Percentiles rank a stretch among this genome's conserved stretches.
Evolutionary conservation across 768 basidiomycete genomes (phyloP).

Genomic region (Psilocybe azurescens): DNA sequence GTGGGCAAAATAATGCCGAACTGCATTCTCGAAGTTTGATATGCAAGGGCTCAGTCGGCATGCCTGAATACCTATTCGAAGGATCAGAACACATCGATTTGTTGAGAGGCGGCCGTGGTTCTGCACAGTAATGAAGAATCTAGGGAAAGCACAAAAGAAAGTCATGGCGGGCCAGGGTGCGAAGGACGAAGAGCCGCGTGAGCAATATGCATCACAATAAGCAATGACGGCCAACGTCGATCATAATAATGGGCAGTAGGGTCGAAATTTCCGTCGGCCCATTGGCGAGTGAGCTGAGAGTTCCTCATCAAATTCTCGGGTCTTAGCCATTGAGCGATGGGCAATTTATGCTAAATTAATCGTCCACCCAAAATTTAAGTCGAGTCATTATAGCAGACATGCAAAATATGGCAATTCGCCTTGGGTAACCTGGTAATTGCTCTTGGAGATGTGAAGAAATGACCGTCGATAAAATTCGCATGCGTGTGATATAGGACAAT

Average conservation of each 20-base stretch:
- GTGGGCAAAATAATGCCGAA: too few species aligned
- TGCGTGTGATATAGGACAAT: conserved; percentile 10
- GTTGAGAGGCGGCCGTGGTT: too few species aligned
- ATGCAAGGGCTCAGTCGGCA: too few species aligned
- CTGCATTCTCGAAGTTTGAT: too few species aligned
- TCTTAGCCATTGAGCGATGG: not conserved
- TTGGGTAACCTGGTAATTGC: not conserved
- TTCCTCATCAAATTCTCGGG: not conserved
- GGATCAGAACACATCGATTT: too few species aligned
- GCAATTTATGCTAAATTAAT: too few species aligned
- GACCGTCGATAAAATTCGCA: not conserved
- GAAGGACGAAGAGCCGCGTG: not conserved
- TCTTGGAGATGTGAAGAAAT: not conserved
- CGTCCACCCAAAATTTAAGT: too few species aligned
- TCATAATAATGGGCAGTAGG: not conserved
- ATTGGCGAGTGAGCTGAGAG: too few species aligned
- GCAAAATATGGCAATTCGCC: too few species aligned
- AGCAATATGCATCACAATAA: conserved; percentile 7
- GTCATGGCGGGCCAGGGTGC: not conserved
- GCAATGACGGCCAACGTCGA: conserved; percentile 2
- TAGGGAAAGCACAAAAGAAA: not conserved
- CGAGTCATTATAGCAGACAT: too few species aligned
- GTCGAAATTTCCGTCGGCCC: too few species aligned
- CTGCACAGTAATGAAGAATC: not conserved
- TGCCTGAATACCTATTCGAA: too few species aligned